These are phyloP conservation scores for Parietichytrium sp. DNA, from an alignment of 108 stramenopile genomes.

Conservation along the genomic window DNA sequence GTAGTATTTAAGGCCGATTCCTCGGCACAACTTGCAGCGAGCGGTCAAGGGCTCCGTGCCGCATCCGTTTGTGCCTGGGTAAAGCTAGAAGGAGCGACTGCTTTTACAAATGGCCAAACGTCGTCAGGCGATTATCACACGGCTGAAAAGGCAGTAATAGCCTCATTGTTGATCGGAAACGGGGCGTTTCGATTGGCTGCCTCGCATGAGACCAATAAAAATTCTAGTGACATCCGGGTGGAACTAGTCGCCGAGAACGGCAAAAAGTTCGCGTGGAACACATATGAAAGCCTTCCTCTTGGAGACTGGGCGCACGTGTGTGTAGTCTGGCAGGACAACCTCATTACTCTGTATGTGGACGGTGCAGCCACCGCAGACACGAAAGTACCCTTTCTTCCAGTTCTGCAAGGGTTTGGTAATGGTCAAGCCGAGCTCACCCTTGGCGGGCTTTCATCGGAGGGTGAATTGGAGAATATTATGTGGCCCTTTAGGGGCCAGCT, in stretches of 20 bases:
- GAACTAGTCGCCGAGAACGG: neutral
- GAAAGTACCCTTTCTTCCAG: too few species aligned
- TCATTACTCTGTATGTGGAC: neutral
- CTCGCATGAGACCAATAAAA: neutral
- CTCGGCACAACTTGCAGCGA: too few species aligned
- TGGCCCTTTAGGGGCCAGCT: neutral
- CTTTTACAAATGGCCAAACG: too few species aligned
- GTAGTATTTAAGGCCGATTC: too few species aligned
- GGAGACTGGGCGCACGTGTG: neutral
- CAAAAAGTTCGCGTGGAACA: conserved; percentile 1
- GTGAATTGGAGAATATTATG: too few species aligned
- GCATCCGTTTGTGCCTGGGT: too few species aligned
- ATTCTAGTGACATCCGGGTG: neutral
- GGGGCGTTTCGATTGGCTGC: neutral
- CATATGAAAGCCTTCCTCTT: neutral
- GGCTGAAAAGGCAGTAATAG: neutral
- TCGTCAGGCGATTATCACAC: too few species aligned
- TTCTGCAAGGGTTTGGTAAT: too few species aligned
- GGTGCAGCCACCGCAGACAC: neutral
- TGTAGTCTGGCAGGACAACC: neutral
- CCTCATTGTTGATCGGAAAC: neutral
- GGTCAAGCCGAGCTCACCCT: too few species aligned
- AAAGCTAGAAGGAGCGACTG: too few species aligned
- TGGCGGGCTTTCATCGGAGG: too few species aligned
- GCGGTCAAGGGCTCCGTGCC: too few species aligned